Conservation (phyloP, 2,329 filamentous ascomycete species). For the Zasmidium cellare region DNA sequence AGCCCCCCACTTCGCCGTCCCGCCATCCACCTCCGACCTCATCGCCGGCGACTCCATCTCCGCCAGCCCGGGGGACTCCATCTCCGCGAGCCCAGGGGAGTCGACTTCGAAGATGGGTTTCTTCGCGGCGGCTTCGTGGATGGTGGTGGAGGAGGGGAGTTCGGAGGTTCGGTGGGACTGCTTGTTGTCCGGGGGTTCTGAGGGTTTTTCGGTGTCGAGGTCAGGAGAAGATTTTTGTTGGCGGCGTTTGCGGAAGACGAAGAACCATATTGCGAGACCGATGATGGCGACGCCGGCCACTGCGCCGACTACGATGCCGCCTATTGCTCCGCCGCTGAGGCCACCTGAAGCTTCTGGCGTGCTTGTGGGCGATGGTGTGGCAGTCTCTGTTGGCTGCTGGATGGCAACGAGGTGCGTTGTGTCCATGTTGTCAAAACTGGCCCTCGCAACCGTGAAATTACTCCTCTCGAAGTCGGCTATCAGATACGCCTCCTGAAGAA, state of each 20-base stretch:
- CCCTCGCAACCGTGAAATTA: constrained; percentile 28
- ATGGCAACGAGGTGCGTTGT: constrained; percentile 7
- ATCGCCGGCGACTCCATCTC: not conserved
- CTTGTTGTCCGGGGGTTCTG: not conserved
- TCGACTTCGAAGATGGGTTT: constrained; percentile 7
- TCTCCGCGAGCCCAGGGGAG: not conserved
- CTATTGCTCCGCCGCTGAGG: constrained; percentile 85
- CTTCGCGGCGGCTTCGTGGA: constrained; percentile 7
- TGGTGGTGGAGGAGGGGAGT: not conserved
- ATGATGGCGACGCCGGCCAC: constrained; percentile 70
- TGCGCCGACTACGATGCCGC: constrained; percentile 83
- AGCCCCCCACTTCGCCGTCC: constrained; percentile 9
- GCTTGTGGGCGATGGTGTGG: not conserved
- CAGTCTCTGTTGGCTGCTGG: not conserved
- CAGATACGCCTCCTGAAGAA: constrained; percentile 32
- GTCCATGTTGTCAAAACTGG: constrained; percentile 9
- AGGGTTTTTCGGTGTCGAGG: not conserved
- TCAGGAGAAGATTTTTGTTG: not conserved
- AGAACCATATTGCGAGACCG: constrained; percentile 33
- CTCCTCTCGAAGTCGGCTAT: constrained; percentile 28
- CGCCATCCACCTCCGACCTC: constrained; percentile 6
- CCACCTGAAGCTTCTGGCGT: not conserved
- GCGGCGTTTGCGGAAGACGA: constrained; percentile 39
- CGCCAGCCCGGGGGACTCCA: not conserved
- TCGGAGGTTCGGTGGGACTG: constrained; percentile 3